Conservation (phyloP, 2,329 filamentous ascomycete species). For the Diaporthe sp. region DNA sequence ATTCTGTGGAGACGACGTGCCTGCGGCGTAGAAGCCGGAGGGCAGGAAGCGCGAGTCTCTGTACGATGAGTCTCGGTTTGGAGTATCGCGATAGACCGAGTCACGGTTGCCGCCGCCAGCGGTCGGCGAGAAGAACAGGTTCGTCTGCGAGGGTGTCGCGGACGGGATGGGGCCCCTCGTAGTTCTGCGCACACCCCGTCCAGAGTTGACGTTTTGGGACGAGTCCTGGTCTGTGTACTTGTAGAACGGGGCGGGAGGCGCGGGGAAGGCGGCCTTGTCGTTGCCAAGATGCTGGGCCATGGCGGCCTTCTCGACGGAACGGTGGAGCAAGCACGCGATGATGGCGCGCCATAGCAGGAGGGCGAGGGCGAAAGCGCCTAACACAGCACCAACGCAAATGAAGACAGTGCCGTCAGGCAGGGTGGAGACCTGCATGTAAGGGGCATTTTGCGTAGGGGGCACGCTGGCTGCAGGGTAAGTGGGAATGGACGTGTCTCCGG, state of each 20-base stretch:
- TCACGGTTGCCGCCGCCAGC: conserved; percentile 66
- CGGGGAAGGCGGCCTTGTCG: conserved; percentile 75
- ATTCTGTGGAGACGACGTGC: conserved; percentile 69
- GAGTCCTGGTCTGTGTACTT: conserved; percentile 73
- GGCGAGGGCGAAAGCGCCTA: conserved; percentile 85
- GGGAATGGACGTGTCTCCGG: conserved; percentile 52
- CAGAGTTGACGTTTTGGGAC: conserved; percentile 61
- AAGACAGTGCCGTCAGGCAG: conserved; percentile 95
- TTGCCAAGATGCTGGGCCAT: conserved; percentile 77
- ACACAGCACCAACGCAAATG: conserved; percentile 89
- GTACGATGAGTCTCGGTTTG: conserved; percentile 52
- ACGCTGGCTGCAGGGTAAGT: conserved; percentile 81
- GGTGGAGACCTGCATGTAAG: conserved; percentile 90
- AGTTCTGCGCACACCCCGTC: conserved; percentile 65
- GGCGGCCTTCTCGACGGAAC: conserved; percentile 89
- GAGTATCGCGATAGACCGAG: conserved; percentile 28
- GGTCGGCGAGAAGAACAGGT: conserved; percentile 96
- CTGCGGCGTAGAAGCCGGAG: conserved; percentile 89
- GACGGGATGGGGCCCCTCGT: conserved; percentile 66
- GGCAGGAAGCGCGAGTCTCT: conserved; percentile 87
- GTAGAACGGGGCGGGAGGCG: conserved; percentile 71
- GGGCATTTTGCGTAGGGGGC: conserved; percentile 85
- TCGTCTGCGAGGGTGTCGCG: conserved; percentile 72
- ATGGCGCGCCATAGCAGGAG: conserved; percentile 90
- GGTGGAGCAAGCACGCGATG: conserved; percentile 91